These are phyloP conservation scores for Rhodotorula glutinis DNA, from an alignment of 1,284 basidiomycete genomes.

Conservation along the genomic window DNA sequence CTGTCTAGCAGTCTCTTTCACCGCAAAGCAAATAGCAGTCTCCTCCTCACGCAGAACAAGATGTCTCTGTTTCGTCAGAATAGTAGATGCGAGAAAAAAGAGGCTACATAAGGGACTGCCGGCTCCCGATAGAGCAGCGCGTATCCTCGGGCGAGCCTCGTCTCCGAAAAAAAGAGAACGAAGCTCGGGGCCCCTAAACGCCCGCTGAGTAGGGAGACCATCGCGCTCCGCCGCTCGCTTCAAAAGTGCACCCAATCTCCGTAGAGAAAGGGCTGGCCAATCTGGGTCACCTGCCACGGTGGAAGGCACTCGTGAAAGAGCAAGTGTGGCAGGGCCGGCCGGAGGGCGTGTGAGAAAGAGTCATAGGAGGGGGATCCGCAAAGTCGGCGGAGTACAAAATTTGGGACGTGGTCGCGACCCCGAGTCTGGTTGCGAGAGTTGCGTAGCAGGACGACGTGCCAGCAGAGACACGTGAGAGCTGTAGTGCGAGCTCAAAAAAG, in stretches of 20 bases:
- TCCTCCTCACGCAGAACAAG: no score
- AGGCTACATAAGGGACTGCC: background rate
- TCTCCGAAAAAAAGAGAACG: background rate
- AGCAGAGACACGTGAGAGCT: no score
- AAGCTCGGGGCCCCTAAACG: background rate
- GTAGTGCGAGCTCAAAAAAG: no score
- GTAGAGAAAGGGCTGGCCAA: background rate
- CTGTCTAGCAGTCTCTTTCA: background rate
- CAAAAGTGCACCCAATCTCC: constrained; percentile 2
- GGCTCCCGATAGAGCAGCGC: constrained; percentile 16
- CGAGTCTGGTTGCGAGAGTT: no score
- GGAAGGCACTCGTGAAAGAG: no score
- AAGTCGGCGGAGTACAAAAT: background rate
- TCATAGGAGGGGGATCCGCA: no score
- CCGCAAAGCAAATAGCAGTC: background rate
- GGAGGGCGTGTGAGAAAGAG: constrained; percentile 6
- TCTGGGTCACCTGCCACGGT: constrained; percentile 6
- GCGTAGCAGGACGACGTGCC: no score
- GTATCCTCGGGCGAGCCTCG: background rate
- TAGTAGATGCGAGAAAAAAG: no score
- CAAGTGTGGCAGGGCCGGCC: constrained; percentile 14
- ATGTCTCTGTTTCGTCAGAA: background rate
- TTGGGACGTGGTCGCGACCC: no score
- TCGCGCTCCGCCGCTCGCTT: constrained; percentile 22
- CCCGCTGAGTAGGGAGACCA: constrained; percentile 26